Base-by-base conservation (phyloP, 2,329 filamentous ascomycete genomes). In the Polychaeton citri region DNA sequence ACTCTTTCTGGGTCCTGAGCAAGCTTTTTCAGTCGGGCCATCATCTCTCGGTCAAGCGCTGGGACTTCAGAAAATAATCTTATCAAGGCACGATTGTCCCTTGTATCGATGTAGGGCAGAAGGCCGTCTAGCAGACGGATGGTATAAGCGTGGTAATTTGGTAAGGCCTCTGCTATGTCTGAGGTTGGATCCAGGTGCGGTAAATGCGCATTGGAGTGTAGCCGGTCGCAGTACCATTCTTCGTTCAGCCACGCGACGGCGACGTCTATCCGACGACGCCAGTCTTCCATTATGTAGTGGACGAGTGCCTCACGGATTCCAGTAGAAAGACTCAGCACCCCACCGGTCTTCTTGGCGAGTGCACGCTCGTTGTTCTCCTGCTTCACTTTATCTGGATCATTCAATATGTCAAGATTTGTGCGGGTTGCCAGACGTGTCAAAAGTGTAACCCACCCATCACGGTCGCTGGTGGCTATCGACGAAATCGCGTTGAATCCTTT, bases 191-290 rank as follows among this genome's bases (percentile, higher is more conserved):
- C 19, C 32, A 28, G 21, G 20, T 30, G 17, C 6, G 28, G 20
- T 21, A n/a, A 5, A 19, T 19, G 30, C 18, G 43, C 35, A 35
- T 69, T 62, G 31, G 62, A 54, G 36, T 69, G 64, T 20, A 85
- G 59, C 30, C 68, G 76, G 56, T 96, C 88, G 50, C 87, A 92
- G 59, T 94, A 96, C 88, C 90, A 98, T 61, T 98, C 90, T 58
- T 98, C 90, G 49, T 81, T 93, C 12, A 98, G 69, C 90, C 90
- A 98, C 6, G 80, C 79, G 35, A 96, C 85, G 1, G 86, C 88
- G 16, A 90, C 74, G 47, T 92, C 87, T 43, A 96, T 87, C 30
- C 90, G 79, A 43, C 73, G 78, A 37, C 88, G 77, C 62, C 94
- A 98, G 54, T 96, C 88, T 44, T 92, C 85, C 43, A 96, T 73